These are phyloP conservation scores for Cordyceps cateniannulata DNA, from an alignment of 2,329 filamentous ascomycete species.

Conservation along the genomic window DNA sequence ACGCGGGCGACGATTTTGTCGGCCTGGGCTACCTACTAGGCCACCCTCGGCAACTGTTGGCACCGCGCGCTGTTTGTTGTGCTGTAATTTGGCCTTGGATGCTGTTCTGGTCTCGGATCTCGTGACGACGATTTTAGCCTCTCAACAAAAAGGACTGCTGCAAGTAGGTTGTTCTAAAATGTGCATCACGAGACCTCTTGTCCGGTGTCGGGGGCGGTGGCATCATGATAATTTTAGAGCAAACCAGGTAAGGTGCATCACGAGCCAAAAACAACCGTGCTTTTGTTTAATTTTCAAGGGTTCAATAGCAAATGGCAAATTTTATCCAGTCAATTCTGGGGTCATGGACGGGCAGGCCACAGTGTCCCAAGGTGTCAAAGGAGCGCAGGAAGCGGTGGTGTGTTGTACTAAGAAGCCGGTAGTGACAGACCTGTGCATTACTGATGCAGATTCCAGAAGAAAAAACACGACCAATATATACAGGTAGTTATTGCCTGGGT, in stretches of 20 bases:
- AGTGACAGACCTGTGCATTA: not conserved
- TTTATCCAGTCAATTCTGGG: not conserved
- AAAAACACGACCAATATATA: no score
- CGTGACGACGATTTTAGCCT: not conserved
- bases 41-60: not conserved
- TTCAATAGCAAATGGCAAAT: not conserved
- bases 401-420: not conserved
- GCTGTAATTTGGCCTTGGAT: not conserved
- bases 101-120: not conserved
- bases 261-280: not conserved
- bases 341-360: not conserved
- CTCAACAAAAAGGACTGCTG: slow-evolving; percentile 6
- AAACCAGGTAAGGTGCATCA: no score
- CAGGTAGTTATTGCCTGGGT: no score
- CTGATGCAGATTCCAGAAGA: no score
- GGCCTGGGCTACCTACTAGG: no score
- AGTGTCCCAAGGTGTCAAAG: not conserved
- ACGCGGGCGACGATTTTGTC: not conserved
- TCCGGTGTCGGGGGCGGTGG: no score
- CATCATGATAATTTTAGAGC: not conserved
- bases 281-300: not conserved
- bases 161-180: not conserved
- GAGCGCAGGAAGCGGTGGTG: not conserved
- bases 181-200: slow-evolving; percentile 6
- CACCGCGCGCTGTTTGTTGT: no score